Evolutionary conservation across 2,329 filamentous ascomycete species (phyloP), one percentile per base, ranked within the genome.

Genomic region (Talaromyces pinophilus): DNA sequence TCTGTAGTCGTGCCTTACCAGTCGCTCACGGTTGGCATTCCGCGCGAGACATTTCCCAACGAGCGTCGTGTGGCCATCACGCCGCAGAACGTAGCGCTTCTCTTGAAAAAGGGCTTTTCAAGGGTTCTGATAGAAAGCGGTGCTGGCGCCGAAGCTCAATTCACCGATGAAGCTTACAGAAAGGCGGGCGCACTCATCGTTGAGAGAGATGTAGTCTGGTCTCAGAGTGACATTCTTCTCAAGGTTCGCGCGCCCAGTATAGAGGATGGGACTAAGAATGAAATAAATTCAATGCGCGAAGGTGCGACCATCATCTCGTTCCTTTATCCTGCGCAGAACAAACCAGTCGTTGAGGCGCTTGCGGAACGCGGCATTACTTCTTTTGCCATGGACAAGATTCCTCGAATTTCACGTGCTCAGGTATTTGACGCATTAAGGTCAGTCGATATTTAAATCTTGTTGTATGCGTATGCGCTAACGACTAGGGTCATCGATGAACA

Each of bases 381-480:
- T 17, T 95, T 97, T 75, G 92, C 93, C 25, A 96, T 97, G 92
- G 93, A 97, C 75, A 90, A 93, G 88, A 90, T 97, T 62, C 93
- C 93, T 17, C 88, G 93, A 48, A 96, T 96, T 71, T 96, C 92
- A 0, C 87, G 93, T 57, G 92, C 93, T 1, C 93, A 96, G 76
- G 88, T 91, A 0, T 96, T 96, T 72, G 92, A 96, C 78, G 92
- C 92, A 0, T 83, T 96, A 65, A 86, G 75, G 75, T 76, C 64
- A 42, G 70, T 7, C 22, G 13, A 4, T 5, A 5, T 8, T 28
- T 6, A 10, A 30, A 44, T 69, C 2, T 2, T n/a, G 11, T 3
- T 3, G n/a, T 0, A 5, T 33, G 35, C 4, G 22, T 5, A 50
- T 35, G 25, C 17, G 35, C 65, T 67, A 17, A 67, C 50, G 2